Conservation (phyloP, 2,329 filamentous ascomycete species). For the Fusarium decemcellulare region DNA sequence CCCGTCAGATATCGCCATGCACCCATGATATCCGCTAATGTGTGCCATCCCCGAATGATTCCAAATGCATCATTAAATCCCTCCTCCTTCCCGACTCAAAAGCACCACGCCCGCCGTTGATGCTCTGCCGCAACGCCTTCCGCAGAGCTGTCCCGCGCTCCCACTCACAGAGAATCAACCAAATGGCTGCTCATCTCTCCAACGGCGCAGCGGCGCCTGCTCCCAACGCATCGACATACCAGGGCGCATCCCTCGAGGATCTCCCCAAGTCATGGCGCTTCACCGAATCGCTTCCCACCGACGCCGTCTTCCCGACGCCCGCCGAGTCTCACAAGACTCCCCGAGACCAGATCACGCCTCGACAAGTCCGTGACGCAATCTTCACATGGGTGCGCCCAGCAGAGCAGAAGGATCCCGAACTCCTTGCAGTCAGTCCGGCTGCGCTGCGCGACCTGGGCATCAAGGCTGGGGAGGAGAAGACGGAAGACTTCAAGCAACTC, state of each 20-base stretch:
- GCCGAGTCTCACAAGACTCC: slow-evolving; percentile 85
- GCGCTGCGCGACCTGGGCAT: slow-evolving; percentile 89
- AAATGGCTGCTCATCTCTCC: slow-evolving; percentile 53
- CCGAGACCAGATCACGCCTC: slow-evolving; percentile 81
- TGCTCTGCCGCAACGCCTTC: slow-evolving; percentile 53
- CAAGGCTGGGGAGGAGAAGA: slow-evolving; percentile 74
- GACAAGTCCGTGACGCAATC: slow-evolving; percentile 85
- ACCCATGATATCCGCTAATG: slow-evolving; percentile 2
- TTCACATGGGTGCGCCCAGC: slow-evolving; percentile 95
- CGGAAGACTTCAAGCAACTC: slow-evolving; percentile 80
- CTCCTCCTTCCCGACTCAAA: background rate
- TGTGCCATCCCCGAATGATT: slow-evolving; percentile 2
- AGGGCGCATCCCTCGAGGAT: slow-evolving; percentile 62
- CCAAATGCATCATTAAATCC: slow-evolving; percentile 19
- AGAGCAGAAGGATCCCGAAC: slow-evolving; percentile 77
- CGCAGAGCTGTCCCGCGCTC: slow-evolving; percentile 50
- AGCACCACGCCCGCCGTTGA: slow-evolving; percentile 41
- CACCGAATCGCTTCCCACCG: slow-evolving; percentile 79
- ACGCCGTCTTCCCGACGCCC: slow-evolving; percentile 84
- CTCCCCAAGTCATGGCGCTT: slow-evolving; percentile 77
- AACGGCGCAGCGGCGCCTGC: slow-evolving; percentile 42
- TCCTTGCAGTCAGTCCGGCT: slow-evolving; percentile 84
- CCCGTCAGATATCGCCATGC: slow-evolving; percentile 4
- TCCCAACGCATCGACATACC: slow-evolving; percentile 20
- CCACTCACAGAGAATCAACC: slow-evolving; percentile 43